Evolutionary conservation across 257 asterid species (phyloP), one percentile per base, ranked within the genome.

Genomic region (Catharanthus roseus): DNA sequence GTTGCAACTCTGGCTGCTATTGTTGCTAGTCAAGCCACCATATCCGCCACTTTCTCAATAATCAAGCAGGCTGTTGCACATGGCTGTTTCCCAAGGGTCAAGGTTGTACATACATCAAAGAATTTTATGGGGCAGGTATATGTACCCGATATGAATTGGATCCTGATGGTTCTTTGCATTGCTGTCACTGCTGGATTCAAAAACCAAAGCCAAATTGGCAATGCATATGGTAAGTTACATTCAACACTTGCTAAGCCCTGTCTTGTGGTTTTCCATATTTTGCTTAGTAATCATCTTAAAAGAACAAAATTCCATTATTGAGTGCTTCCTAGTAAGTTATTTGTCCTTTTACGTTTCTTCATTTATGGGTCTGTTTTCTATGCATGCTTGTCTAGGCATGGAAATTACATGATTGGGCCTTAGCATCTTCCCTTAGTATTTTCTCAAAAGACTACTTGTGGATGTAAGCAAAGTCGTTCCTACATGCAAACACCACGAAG

Each of bases 1-100:
- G 62, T 93, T 67, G 99, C 99, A 36, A 93, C 99, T 70, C 79
- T 91, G 65, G 99, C 99, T 72, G 99, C 97, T 65, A 60, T 88
- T 45, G 99, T 93, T 60, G 99, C 97, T 58, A 93, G 99, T 82
- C 99, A 93, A 81, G 99, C 97, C 73, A 89, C 96, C 26, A 86
- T 93, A 80, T 82, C 97, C 26, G 99, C 99, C 65, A 85, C 96
- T 1, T 93, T 93, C 81, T 93, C 97, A 33, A 88, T 93, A 80
- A 89, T 93, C 85, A 93, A 91, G 89, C 99, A 93, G 78, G 99
- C 99, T 41, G 90, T 84, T 55, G 96, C 99, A 24, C 91, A 85
- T 18, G 97, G 99, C 67, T 93, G 99, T 80, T 91, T 93, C 23
- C 99, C 99, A 9, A 86, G 99, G 78, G 97, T 93, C 69, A 91